Percentiles rank a stretch among this genome's conserved stretches.
phyloP scores from a whole-genome alignment of 768 basidiomycete species.

The Lactarius deliciosus region DNA sequence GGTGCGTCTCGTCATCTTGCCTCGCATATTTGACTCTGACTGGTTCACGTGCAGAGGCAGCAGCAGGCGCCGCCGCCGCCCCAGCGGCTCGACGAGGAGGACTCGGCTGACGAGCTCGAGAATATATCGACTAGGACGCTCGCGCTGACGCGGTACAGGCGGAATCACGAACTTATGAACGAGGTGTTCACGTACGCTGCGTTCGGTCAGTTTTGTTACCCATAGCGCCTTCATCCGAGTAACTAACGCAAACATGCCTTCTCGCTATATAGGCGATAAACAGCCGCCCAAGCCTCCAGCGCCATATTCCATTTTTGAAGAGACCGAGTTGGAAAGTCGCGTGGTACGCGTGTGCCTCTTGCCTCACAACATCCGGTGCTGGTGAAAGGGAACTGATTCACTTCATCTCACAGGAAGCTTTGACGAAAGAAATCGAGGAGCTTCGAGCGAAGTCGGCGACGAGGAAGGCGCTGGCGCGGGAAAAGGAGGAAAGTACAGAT shows the following conservation, averaged over 20 bases:
- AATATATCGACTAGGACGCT: conserved; percentile 70
- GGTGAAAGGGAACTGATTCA: neutral
- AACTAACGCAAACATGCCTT: neutral
- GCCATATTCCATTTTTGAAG: conserved; percentile 62
- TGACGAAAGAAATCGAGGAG: conserved; percentile 57
- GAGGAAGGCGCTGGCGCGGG: conserved; percentile 32
- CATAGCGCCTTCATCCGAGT: neutral
- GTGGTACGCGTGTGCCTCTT: conserved; percentile 31
- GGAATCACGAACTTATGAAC: conserved; percentile 85
- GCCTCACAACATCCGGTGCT: neutral
- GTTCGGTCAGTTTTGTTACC: conserved; percentile 44
- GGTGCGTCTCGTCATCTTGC: conserved; percentile 5
- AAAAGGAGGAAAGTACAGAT: conserved; percentile 15
- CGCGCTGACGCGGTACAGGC: conserved; percentile 67
- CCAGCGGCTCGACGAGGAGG: conserved; percentile 30
- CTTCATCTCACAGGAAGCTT: conserved; percentile 45
- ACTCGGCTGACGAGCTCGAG: conserved; percentile 55
- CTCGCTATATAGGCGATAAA: conserved; percentile 43
- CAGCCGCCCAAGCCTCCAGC: conserved; percentile 40
- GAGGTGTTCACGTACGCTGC: conserved; percentile 76
- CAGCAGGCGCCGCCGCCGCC: conserved; percentile 13
- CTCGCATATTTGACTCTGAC: neutral
- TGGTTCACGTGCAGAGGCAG: conserved; percentile 1
- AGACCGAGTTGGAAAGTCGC: conserved; percentile 57
- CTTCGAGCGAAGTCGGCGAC: conserved; percentile 52